Evolutionary conservation across 1,284 basidiomycete genomes (phyloP).

Genomic region (Tilletia caries): DNA sequence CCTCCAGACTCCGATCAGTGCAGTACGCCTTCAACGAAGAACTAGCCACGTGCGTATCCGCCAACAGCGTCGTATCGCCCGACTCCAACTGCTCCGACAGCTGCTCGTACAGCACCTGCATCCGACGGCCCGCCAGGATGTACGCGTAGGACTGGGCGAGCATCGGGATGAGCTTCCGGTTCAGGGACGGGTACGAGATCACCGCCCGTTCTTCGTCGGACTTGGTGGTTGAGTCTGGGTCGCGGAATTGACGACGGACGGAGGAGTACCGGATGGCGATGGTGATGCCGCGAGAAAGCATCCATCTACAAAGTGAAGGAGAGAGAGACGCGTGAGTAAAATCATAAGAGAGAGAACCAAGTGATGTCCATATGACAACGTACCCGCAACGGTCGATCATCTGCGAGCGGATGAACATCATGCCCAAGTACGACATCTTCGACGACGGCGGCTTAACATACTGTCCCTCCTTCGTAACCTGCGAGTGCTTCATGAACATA

Average conservation of each 20-base stretch:
- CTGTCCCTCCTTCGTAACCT: constrained; percentile 66
- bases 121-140: constrained; percentile 64
- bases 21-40: constrained; percentile 69
- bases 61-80: constrained; percentile 30
- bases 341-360: not conserved
- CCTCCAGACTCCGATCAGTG: constrained; percentile 61
- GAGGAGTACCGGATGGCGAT: constrained; percentile 71
- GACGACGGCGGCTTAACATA: constrained; percentile 70
- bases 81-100: constrained; percentile 34
- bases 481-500: constrained; percentile 73
- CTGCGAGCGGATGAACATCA: constrained; percentile 56
- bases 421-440: constrained; percentile 72
- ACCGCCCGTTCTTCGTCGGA: constrained; percentile 64
- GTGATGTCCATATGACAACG: not conserved
- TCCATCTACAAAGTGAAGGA: constrained; percentile 57
- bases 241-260: constrained; percentile 64
- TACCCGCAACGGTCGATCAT: constrained; percentile 59
- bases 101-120: constrained; percentile 56
- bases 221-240: constrained; percentile 44
- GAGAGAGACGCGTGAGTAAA: not conserved
- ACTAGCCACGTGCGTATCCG: constrained; percentile 70
- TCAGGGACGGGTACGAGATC: constrained; percentile 68
- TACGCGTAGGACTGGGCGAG: constrained; percentile 71
- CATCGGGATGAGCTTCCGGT: constrained; percentile 68
- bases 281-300: constrained; percentile 65